A percentile compares a stretch with the other conserved stretches of the same genome.
phyloP scores from a whole-genome alignment of 139 green algal species.

The Edaphochlamys debaryana region DNA sequence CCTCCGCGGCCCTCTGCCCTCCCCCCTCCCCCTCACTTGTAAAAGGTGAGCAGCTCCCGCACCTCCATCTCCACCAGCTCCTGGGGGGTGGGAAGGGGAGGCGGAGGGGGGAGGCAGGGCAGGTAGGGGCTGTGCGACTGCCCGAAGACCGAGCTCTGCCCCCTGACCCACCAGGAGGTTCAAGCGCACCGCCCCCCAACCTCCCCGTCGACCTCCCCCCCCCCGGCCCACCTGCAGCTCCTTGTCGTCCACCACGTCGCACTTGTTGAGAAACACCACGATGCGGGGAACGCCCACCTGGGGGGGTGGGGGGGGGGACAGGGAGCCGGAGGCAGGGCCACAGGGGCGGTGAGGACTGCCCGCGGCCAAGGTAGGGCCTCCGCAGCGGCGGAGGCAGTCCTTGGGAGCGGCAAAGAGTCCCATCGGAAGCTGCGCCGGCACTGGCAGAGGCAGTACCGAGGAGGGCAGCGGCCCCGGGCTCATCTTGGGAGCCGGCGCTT shows the following conservation, averaged over 20 bases:
- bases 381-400: too few species aligned
- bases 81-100: background rate
- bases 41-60: slow-evolving; percentile 96
- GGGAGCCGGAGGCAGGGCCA: too few species aligned
- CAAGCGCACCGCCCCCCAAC: background rate
- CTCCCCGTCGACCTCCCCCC: too few species aligned
- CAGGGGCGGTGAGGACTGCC: background rate
- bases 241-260: slow-evolving; percentile 96
- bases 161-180: too few species aligned
- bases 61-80: slow-evolving; percentile 99
- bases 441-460: too few species aligned
- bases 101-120: background rate
- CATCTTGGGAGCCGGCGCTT: too few species aligned
- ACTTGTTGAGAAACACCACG: slow-evolving; percentile 99
- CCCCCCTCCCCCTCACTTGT: slow-evolving; percentile 81
- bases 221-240: slow-evolving; percentile 84
- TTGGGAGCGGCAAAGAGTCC: too few species aligned
- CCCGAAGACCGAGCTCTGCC: too few species aligned
- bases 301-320: background rate
- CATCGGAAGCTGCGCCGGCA: too few species aligned
- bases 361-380: too few species aligned
- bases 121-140: background rate
- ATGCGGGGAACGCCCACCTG: slow-evolving; percentile 97
- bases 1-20: background rate
- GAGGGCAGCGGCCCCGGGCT: too few species aligned